A percentile compares a stretch with the other conserved stretches of the same genome.
Evolutionary conservation across 306 rosid genomes (phyloP).

Genomic region (Heteromeles arbutifolia): DNA sequence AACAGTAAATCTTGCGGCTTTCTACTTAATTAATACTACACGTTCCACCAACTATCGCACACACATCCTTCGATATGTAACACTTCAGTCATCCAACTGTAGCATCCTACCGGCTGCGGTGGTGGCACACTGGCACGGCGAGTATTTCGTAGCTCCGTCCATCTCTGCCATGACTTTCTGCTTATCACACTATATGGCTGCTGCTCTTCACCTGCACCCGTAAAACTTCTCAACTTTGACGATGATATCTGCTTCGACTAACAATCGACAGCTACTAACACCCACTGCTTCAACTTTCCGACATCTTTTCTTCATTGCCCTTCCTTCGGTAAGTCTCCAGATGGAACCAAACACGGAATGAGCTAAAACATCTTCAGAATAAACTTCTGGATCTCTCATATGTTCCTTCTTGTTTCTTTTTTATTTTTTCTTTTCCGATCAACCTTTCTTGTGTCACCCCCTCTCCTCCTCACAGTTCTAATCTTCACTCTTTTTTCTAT

Average conservation of each 20-base stretch:
- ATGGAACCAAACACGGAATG: background rate
- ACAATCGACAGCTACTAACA: background rate
- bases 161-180: background rate
- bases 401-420: background rate
- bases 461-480: background rate
- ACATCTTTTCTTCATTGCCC: background rate
- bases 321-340: background rate
- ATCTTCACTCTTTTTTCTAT: background rate
- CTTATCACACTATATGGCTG: background rate
- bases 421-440: background rate
- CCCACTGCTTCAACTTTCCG: background rate
- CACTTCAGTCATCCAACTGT: background rate
- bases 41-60: background rate
- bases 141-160: background rate
- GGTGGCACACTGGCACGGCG: too few relatives aligned
- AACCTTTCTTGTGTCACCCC: background rate
- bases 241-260: background rate
- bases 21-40: background rate
- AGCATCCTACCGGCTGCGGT: background rate
- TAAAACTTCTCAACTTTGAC: background rate
- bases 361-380: background rate
- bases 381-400: background rate
- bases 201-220: background rate
- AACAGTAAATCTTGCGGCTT: background rate
- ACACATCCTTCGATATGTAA: background rate